Conservation (phyloP, 2,329 filamentous ascomycete species). For the Clonostachys rosea region DNA sequence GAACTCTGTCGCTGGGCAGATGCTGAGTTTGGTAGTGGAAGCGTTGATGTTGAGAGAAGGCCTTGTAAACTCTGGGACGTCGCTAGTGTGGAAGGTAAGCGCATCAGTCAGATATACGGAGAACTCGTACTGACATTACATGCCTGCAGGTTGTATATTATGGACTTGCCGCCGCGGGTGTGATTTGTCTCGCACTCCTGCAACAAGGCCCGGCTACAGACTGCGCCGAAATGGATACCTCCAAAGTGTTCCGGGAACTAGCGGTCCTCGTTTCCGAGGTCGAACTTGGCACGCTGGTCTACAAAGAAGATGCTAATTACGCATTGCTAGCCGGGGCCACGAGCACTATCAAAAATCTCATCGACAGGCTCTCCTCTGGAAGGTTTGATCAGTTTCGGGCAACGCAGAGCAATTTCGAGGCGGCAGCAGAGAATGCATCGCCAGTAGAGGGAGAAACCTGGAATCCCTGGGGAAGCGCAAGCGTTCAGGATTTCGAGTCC, state of each 20-base stretch:
- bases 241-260: constrained; percentile 8
- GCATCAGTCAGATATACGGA: neutral
- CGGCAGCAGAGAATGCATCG: too few species aligned
- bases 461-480: too few species aligned
- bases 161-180: constrained; percentile 9
- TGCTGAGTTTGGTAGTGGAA: neutral
- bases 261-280: constrained; percentile 10
- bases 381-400: too few species aligned
- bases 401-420: too few species aligned
- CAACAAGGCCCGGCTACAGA: constrained; percentile 3
- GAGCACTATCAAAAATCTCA: constrained; percentile 7
- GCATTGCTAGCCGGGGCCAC: constrained; percentile 9
- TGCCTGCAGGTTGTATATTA: constrained; percentile 8
- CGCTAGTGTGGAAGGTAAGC: neutral
- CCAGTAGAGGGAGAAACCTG: too few species aligned
- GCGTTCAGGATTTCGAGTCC: too few species aligned
- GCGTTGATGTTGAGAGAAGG: neutral
- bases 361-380: constrained; percentile 26
- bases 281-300: constrained; percentile 8
- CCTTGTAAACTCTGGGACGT: neutral
- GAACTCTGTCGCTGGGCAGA: neutral
- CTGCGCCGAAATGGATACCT: neutral
- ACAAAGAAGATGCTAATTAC: constrained; percentile 10
- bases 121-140: too few species aligned
- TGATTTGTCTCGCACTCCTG: constrained; percentile 9